Percentiles rank a stretch among this genome's conserved stretches.
These are phyloP conservation scores for Agrocybe praecox DNA, from an alignment of 768 basidiomycete genomes.

Conservation along the genomic window DNA sequence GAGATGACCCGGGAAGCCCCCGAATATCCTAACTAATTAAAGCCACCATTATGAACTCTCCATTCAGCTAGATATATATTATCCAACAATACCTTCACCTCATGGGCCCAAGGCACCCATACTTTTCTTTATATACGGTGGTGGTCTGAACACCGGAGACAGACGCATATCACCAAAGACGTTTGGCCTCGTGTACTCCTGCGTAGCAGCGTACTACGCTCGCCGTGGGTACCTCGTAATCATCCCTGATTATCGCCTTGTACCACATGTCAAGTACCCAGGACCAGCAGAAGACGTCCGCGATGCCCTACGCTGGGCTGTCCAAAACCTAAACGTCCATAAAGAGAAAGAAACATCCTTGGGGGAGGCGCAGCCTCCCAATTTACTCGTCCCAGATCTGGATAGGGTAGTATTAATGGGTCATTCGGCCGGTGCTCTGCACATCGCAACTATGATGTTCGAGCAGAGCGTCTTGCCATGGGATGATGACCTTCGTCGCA, in stretches of 20 bases:
- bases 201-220: slow-evolving; percentile 64
- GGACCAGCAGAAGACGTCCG: slow-evolving; percentile 56
- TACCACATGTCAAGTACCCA: slow-evolving; percentile 59
- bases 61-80: slow-evolving; percentile 67
- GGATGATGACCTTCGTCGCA: slow-evolving; percentile 28
- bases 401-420: slow-evolving; percentile 50
- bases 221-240: slow-evolving; percentile 59
- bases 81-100: slow-evolving; percentile 38
- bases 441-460: slow-evolving; percentile 46
- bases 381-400: slow-evolving; percentile 38
- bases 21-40: not conserved
- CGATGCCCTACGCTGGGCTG: slow-evolving; percentile 59
- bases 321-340: slow-evolving; percentile 31
- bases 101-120: slow-evolving; percentile 41
- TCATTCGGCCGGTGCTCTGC: slow-evolving; percentile 65
- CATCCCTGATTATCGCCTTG: slow-evolving; percentile 71
- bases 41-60: not conserved
- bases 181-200: slow-evolving; percentile 53
- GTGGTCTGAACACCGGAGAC: slow-evolving; percentile 57
- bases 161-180: slow-evolving; percentile 47
- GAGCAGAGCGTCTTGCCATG: slow-evolving; percentile 34
- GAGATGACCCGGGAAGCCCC: too few species aligned
- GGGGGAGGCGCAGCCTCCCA: slow-evolving; percentile 24
- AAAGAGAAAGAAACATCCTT: not conserved
- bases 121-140: slow-evolving; percentile 69